Evolutionary conservation across 768 basidiomycete genomes (phyloP).

Genomic region (Chalciporus pseudorubinellus): DNA sequence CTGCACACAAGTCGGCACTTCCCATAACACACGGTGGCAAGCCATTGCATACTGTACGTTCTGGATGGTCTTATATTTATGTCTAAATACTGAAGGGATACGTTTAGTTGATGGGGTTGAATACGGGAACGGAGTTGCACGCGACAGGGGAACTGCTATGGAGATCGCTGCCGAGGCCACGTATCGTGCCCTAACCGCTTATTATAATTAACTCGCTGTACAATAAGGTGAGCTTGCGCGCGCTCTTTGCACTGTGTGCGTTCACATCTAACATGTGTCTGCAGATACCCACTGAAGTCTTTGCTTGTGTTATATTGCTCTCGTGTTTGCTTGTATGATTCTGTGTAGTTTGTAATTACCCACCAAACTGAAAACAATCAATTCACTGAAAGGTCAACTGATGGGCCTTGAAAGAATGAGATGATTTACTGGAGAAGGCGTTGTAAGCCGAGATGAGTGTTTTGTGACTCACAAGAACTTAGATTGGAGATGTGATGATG

Average conservation of each 20-base stretch:
- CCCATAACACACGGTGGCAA: slow-evolving; percentile 24
- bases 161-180: slow-evolving; percentile 29
- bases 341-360: slow-evolving; percentile 2
- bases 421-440: no score
- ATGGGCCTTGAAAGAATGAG: no score
- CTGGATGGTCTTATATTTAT: neutral
- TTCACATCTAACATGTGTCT: neutral
- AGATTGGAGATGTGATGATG: no score
- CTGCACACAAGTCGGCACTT: slow-evolving; percentile 18
- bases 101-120: slow-evolving; percentile 27
- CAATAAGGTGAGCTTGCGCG: neutral
- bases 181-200: slow-evolving; percentile 22
- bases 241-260: neutral
- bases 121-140: slow-evolving; percentile 24
- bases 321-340: neutral
- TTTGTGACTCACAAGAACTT: no score
- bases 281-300: neutral
- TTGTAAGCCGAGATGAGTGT: no score
- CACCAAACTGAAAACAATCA: no score
- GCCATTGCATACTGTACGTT: slow-evolving; percentile 27
- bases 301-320: no score
- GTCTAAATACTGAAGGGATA: neutral
- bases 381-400: no score
- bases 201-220: slow-evolving; percentile 14
- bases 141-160: slow-evolving; percentile 30